Evolutionary conservation across 306 rosid genomes (phyloP).

Genomic region (Ormosia emarginata): DNA sequence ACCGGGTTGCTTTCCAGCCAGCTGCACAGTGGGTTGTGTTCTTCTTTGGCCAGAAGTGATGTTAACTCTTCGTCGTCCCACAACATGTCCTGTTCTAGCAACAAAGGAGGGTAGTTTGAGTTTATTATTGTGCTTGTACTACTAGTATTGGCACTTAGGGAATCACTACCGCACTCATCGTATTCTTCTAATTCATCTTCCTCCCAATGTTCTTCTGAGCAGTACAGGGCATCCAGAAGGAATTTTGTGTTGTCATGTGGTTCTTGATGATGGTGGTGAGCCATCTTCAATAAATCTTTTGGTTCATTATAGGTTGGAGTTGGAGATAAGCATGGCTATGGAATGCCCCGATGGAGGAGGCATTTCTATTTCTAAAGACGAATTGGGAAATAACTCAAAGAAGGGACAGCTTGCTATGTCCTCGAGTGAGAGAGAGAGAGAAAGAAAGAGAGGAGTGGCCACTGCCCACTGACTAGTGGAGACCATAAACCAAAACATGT

Average conservation of each 20-base stretch:
- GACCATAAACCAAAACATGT: neutral
- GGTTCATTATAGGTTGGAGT: constrained; percentile 34
- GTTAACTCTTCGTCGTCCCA: constrained; percentile 76
- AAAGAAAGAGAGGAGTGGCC: neutral
- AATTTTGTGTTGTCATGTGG: constrained; percentile 21
- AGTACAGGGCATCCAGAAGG: constrained; percentile 59
- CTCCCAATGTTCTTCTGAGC: constrained; percentile 70
- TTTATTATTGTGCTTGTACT: constrained; percentile 1
- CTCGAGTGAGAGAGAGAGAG: neutral
- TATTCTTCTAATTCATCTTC: constrained; percentile 27
- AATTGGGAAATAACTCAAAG: neutral
- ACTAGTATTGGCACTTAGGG: neutral
- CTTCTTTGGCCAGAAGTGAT: constrained; percentile 53
- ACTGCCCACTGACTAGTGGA: neutral
- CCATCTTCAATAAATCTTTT: constrained; percentile 39
- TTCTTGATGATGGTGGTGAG: constrained; percentile 13
- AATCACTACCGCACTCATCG: neutral
- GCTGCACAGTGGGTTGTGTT: constrained; percentile 28
- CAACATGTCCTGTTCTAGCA: constrained; percentile 57
- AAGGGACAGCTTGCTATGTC: neutral
- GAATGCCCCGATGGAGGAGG: constrained; percentile 10
- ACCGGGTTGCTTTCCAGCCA: constrained; percentile 7
- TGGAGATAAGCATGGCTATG: neutral
- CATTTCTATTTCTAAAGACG: constrained; percentile 7
- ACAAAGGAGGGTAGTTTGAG: neutral